phyloP scores from a whole-genome alignment of 163 green algal species.

The Chlorella variabilis region DNA sequence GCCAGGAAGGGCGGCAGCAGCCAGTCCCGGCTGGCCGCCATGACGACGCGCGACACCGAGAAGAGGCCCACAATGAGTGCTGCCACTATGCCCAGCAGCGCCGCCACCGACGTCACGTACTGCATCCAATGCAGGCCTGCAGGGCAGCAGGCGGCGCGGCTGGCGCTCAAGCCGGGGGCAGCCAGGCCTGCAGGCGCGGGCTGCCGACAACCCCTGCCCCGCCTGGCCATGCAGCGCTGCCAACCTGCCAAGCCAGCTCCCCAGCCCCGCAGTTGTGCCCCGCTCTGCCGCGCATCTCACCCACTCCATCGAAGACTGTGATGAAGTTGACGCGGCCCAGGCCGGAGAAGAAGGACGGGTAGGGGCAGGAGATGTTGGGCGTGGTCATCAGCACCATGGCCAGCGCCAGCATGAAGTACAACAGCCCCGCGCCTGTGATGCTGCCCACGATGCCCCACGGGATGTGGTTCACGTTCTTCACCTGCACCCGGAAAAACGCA shows the following conservation, averaged over 20 bases:
- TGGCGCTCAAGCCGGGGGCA: too few relatives aligned
- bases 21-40: slow-evolving; percentile 41
- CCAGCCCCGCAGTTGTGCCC: too few relatives aligned
- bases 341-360: not conserved
- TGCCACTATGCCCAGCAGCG: slow-evolving; percentile 38
- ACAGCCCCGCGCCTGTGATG: not conserved
- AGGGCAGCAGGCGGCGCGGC: too few relatives aligned
- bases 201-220: too few relatives aligned
- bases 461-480: slow-evolving; percentile 9
- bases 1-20: slow-evolving; percentile 48
- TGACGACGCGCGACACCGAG: slow-evolving; percentile 36
- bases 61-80: slow-evolving; percentile 16
- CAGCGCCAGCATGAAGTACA: slow-evolving; percentile 13
- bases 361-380: slow-evolving; percentile 11
- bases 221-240: too few relatives aligned
- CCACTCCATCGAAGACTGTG: not conserved
- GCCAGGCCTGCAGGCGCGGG: too few relatives aligned
- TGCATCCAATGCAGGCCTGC: slow-evolving; percentile 10
- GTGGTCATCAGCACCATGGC: not conserved
- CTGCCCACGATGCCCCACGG: slow-evolving; percentile 3
- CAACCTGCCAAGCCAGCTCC: too few relatives aligned
- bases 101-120: slow-evolving; percentile 40
- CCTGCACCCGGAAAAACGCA: too few relatives aligned
- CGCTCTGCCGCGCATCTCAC: too few relatives aligned
- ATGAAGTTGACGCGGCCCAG: not conserved